Conservation (phyloP, 768 basidiomycete species). For the Macrolepiota fuliginosa region DNA sequence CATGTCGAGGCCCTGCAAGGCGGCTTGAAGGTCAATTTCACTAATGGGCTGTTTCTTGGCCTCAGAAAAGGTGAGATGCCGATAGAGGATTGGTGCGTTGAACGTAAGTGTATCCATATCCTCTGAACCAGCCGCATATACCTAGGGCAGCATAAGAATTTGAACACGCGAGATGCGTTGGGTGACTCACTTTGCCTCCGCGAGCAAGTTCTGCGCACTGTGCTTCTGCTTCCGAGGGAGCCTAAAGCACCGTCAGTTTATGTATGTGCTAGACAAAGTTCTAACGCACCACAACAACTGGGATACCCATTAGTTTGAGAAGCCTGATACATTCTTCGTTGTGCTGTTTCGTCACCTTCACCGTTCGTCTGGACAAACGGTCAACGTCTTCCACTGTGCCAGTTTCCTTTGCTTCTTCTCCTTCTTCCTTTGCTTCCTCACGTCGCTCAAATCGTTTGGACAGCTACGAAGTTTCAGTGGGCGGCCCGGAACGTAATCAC, state of each 20-base stretch:
- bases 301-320: conserved; percentile 94
- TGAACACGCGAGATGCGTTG: background rate
- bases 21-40: conserved; percentile 82
- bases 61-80: conserved; percentile 97
- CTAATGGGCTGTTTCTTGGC: conserved; percentile 96
- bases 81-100: conserved; percentile 84
- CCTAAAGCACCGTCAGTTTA: conserved; percentile 43
- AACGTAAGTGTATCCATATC: conserved; percentile 99
- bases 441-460: conserved; percentile 91
- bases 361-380: conserved; percentile 83
- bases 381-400: conserved; percentile 94
- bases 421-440: conserved; percentile 92
- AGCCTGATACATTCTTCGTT: conserved; percentile 93
- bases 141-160: conserved; percentile 39
- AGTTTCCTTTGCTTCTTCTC: conserved; percentile 95
- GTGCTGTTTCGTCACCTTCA: conserved; percentile 93
- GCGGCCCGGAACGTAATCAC: background rate
- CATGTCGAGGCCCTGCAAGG: conserved; percentile 89
- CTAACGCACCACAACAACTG: conserved; percentile 77
- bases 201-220: conserved; percentile 98
- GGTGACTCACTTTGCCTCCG: conserved; percentile 71
- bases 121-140: conserved; percentile 96
- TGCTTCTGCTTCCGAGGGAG: conserved; percentile 97
- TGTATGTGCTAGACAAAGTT: background rate
- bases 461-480: conserved; percentile 50